Percentiles rank a stretch among this genome's conserved stretches.
Conservation (phyloP, 2,329 filamentous ascomycete species). For the Aspergillus phoenicis region DNA sequence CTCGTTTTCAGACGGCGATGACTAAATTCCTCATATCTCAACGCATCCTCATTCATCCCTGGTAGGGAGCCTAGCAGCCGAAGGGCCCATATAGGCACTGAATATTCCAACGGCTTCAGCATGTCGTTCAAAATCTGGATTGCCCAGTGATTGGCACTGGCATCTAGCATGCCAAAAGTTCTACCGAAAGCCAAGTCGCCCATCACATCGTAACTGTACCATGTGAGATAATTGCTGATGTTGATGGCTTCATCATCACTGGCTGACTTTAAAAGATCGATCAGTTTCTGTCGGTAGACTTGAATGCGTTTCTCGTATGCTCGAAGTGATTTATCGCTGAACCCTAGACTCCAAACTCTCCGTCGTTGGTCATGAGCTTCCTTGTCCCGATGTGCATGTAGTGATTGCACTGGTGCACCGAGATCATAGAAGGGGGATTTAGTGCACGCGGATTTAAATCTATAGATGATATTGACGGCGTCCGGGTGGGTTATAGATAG, state of each 20-base stretch:
- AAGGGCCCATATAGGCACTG: neutral
- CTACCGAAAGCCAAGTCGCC: constrained; percentile 18
- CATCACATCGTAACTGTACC: constrained; percentile 23
- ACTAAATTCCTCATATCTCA: neutral
- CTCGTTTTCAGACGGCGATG: neutral
- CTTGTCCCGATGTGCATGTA: constrained; percentile 45
- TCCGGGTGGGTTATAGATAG: constrained; percentile 42
- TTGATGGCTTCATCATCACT: constrained; percentile 36
- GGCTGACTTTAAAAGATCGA: constrained; percentile 29
- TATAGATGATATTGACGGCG: constrained; percentile 43
- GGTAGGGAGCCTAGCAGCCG: neutral
- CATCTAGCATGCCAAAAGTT: constrained; percentile 8
- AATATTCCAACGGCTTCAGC: neutral
- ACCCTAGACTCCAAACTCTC: constrained; percentile 46
- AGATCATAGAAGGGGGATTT: constrained; percentile 49
- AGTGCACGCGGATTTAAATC: constrained; percentile 39
- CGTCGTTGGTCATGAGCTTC: constrained; percentile 43
- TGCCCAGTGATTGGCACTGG: constrained; percentile 1
- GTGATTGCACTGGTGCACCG: constrained; percentile 35
- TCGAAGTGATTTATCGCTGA: constrained; percentile 45
- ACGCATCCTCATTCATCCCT: neutral
- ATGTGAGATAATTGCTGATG: constrained; percentile 41
- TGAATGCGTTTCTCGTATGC: constrained; percentile 45
- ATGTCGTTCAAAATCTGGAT: neutral
- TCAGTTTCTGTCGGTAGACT: constrained; percentile 39